phyloP scores from a whole-genome alignment of 345 rosid species.

The Bruguiera parviflora region DNA sequence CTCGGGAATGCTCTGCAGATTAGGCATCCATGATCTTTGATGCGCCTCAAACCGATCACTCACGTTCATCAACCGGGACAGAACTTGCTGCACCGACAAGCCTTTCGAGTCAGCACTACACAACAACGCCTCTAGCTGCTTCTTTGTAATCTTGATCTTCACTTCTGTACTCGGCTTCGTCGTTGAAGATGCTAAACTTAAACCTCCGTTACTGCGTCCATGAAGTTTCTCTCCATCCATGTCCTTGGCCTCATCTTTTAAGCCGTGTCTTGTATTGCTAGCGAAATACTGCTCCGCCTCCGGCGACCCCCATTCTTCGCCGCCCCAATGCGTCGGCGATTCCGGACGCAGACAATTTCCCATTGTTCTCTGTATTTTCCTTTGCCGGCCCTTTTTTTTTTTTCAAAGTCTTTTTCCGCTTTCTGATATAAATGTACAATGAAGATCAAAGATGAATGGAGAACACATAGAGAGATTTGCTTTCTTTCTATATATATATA shows the following conservation, averaged over 20 bases:
- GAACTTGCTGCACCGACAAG: conserved; percentile 40
- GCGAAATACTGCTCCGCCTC: background rate
- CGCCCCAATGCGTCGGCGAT: conserved; percentile 46
- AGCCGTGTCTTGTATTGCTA: background rate
- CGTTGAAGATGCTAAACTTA: conserved; percentile 10
- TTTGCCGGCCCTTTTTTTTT: background rate
- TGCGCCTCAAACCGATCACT: conserved; percentile 19
- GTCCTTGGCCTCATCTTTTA: background rate
- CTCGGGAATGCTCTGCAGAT: conserved; percentile 59
- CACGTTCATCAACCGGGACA: conserved; percentile 31
- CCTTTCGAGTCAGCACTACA: conserved; percentile 37
- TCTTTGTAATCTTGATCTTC: conserved; percentile 58
- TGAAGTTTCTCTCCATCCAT: conserved; percentile 17
- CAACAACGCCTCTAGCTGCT: conserved; percentile 49
- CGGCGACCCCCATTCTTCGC: conserved; percentile 48
- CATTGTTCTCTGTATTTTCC: conserved; percentile 19
- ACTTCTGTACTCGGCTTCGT: conserved; percentile 19
- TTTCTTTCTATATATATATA: background rate
- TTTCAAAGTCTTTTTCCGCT: too few species aligned
- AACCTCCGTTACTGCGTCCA: background rate
- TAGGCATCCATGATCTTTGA: conserved; percentile 56
- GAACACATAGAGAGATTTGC: conserved; percentile 1
- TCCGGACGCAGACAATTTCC: conserved; percentile 47
- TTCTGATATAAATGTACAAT: too few species aligned
- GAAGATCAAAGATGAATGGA: background rate